Percentiles rank a stretch among this genome's conserved stretches.
Evolutionary conservation across 129 eudicot genomes (phyloP).

Genomic region (Erigeron canadensis): DNA sequence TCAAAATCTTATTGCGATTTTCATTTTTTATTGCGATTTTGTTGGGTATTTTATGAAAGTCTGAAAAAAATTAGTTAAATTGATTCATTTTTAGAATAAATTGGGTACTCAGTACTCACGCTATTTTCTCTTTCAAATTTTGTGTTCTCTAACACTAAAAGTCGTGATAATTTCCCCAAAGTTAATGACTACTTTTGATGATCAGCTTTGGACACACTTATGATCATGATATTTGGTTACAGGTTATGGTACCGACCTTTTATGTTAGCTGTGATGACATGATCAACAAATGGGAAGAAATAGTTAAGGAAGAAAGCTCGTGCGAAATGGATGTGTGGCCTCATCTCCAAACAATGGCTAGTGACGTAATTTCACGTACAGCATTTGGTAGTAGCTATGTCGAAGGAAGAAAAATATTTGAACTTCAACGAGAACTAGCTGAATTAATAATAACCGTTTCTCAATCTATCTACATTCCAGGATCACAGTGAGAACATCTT

Average conservation of each 20-base stretch:
- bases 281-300: constrained; percentile 21
- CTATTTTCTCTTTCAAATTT: too few species aligned
- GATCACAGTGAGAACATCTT: constrained; percentile 23
- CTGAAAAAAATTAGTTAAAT: too few species aligned
- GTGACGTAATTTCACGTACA: constrained; percentile 32
- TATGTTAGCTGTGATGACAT: constrained; percentile 19
- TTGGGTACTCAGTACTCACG: too few species aligned
- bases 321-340: constrained; percentile 32
- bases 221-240: not conserved
- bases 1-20: too few species aligned
- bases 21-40: too few species aligned
- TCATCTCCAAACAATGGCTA: constrained; percentile 24
- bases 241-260: constrained; percentile 30
- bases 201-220: not conserved
- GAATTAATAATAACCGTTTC: not conserved
- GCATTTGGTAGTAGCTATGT: constrained; percentile 30
- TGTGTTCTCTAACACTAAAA: not conserved
- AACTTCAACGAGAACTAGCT: constrained; percentile 30
- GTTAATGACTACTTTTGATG: not conserved
- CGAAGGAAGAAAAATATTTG: constrained; percentile 33
- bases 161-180: not conserved
- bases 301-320: not conserved
- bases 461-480: constrained; percentile 30
- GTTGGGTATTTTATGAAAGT: too few species aligned
- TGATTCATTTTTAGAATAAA: too few species aligned